These are phyloP conservation scores for Trametes cingulata DNA, from an alignment of 768 basidiomycete genomes.

Conservation along the genomic window DNA sequence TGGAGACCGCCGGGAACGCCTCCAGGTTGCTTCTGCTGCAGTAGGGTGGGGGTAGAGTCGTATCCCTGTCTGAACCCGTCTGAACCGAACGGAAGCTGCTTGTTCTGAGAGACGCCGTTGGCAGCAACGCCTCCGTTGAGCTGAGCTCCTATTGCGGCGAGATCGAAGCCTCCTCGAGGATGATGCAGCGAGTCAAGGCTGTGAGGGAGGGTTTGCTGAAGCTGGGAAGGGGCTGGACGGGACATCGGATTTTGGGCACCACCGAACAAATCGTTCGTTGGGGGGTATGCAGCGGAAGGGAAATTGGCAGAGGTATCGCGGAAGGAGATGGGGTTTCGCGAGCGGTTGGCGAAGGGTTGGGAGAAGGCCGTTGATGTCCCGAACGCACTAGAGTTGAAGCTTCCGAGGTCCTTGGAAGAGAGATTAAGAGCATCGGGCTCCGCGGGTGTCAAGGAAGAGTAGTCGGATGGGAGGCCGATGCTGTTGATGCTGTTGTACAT, in stretches of 20 bases:
- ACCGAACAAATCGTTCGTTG: slow-evolving; percentile 31
- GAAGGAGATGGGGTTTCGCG: slow-evolving; percentile 36
- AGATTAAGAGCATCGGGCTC: slow-evolving; percentile 36
- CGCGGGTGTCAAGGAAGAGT: slow-evolving; percentile 34
- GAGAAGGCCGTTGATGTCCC: slow-evolving; percentile 35
- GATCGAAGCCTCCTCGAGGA: slow-evolving; percentile 37
- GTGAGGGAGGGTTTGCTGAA: slow-evolving; percentile 29
- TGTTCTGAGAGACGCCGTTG: slow-evolving; percentile 18
- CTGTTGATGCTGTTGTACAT: slow-evolving; percentile 49
- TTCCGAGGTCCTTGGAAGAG: slow-evolving; percentile 35
- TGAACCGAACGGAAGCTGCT: slow-evolving; percentile 22
- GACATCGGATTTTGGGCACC: slow-evolving; percentile 30
- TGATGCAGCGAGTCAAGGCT: slow-evolving; percentile 22
- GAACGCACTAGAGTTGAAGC: slow-evolving; percentile 37
- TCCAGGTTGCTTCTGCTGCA: slow-evolving; percentile 22
- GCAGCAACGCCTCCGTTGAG: slow-evolving; percentile 12
- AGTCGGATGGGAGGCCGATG: slow-evolving; percentile 38
- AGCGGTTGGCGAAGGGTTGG: slow-evolving; percentile 34
- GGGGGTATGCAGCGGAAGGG: slow-evolving; percentile 27
- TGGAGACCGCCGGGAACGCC: slow-evolving; percentile 9
- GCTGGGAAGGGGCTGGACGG: slow-evolving; percentile 37
- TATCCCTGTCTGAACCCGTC: slow-evolving; percentile 27
- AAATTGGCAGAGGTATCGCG: slow-evolving; percentile 33
- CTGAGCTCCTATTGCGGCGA: slow-evolving; percentile 30
- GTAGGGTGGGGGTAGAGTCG: slow-evolving; percentile 22